Evolutionary conservation across 2,329 filamentous ascomycete species (phyloP).

Genomic region (Pestalotiopsis sp.): DNA sequence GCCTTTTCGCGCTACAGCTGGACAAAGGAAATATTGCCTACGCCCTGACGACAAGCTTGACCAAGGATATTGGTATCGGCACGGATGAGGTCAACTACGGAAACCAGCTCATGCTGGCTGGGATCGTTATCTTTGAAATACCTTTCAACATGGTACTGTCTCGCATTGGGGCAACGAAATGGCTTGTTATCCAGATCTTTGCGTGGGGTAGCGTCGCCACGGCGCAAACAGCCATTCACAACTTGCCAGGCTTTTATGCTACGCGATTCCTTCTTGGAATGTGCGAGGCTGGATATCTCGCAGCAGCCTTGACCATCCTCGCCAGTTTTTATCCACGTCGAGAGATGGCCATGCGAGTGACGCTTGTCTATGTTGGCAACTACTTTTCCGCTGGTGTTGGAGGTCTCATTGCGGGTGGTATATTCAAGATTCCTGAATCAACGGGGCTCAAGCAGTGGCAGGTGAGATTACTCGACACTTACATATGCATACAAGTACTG

Average conservation of each 20-base stretch:
- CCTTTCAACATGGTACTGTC: slow-evolving; percentile 34
- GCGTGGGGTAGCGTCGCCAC: slow-evolving; percentile 35
- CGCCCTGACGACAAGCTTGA: slow-evolving; percentile 33
- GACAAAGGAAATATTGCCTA: slow-evolving; percentile 36
- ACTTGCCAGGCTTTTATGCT: slow-evolving; percentile 46
- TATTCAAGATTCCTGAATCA: slow-evolving; percentile 40
- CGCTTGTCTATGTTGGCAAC: slow-evolving; percentile 57
- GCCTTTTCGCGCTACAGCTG: slow-evolving; percentile 35
- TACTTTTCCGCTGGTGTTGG: slow-evolving; percentile 52
- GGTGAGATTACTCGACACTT: neutral
- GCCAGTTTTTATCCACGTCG: slow-evolving; percentile 52
- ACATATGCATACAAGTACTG: neutral
- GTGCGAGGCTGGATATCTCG: slow-evolving; percentile 54
- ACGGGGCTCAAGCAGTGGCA: neutral
- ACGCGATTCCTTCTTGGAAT: slow-evolving; percentile 47
- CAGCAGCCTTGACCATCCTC: slow-evolving; percentile 52
- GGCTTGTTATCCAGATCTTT: slow-evolving; percentile 33
- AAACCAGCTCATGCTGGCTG: slow-evolving; percentile 30
- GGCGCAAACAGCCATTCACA: slow-evolving; percentile 36
- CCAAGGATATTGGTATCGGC: slow-evolving; percentile 27
- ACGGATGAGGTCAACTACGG: slow-evolving; percentile 33
- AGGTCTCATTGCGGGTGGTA: slow-evolving; percentile 49
- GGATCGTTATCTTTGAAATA: slow-evolving; percentile 35
- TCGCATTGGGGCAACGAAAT: slow-evolving; percentile 30
- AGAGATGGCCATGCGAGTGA: slow-evolving; percentile 48